phyloP scores from a whole-genome alignment of 1,139 yeast species.

The Protomyces gravidus region DNA sequence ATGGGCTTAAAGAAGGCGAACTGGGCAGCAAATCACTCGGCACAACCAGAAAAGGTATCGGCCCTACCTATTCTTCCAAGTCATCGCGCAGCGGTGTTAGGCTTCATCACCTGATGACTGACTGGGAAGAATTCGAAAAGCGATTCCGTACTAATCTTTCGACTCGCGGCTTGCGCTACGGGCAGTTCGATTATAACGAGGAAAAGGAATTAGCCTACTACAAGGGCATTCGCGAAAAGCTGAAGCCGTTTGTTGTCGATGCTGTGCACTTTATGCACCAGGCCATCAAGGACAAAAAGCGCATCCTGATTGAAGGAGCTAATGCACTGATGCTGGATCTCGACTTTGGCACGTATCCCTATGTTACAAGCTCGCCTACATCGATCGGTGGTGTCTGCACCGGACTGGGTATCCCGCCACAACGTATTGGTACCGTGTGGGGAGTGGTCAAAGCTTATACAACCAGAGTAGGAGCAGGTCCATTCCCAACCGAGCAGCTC shows the following conservation, averaged over 20 bases:
- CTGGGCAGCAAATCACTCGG: conserved; percentile 86
- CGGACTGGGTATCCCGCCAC: conserved; percentile 94
- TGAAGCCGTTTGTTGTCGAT: conserved; percentile 90
- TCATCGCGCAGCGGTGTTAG: conserved; percentile 95
- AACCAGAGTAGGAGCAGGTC: conserved; percentile 98
- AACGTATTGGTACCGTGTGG: conserved; percentile 66
- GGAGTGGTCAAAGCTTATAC: conserved; percentile 99
- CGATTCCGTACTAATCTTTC: conserved; percentile 71
- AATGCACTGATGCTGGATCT: conserved; percentile 96
- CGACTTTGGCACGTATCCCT: conserved; percentile 98
- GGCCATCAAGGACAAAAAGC: conserved; percentile 72
- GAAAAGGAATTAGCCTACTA: conserved; percentile 76
- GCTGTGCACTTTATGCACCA: conserved; percentile 84
- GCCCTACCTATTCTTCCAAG: conserved; percentile 96
- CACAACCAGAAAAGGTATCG: conserved; percentile 98
- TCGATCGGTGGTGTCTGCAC: conserved; percentile 98
- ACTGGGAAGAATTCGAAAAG: conserved; percentile 86
- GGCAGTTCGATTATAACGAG: conserved; percentile 80
- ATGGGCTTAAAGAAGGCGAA: conserved; percentile 90
- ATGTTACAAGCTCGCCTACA: conserved; percentile 90
- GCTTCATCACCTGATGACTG: conserved; percentile 90
- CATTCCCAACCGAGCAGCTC: conserved; percentile 97
- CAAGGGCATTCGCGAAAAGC: conserved; percentile 64
- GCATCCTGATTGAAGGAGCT: conserved; percentile 94
- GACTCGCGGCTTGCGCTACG: conserved; percentile 83